A percentile compares a stretch with the other conserved stretches of the same genome.
phyloP scores from a whole-genome alignment of 805 yeast species.

The Starmerella asiatica region DNA sequence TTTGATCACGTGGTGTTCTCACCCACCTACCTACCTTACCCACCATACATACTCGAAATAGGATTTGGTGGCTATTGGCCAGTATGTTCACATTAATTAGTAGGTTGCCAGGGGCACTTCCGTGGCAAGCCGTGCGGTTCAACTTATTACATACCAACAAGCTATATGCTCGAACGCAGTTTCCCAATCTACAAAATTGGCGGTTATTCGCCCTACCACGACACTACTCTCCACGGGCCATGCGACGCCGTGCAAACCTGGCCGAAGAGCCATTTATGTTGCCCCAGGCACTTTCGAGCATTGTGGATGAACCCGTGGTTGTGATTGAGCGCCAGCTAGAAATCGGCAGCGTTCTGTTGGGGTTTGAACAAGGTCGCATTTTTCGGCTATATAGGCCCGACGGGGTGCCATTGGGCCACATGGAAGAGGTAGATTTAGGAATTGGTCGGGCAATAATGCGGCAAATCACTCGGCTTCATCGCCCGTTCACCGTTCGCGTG shows the following conservation, averaged over 20 bases:
- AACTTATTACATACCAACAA: too few species aligned
- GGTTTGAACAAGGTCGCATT: constrained; percentile 81
- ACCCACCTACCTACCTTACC: too few species aligned
- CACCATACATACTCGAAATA: too few species aligned
- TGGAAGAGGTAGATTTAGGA: constrained; percentile 71
- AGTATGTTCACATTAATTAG: too few species aligned
- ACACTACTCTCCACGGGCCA: neutral
- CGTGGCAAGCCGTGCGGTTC: too few species aligned
- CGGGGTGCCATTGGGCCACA: constrained; percentile 66
- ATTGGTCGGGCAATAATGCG: constrained; percentile 56
- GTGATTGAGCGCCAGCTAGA: constrained; percentile 83
- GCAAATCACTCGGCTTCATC: constrained; percentile 69
- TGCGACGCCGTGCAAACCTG: constrained; percentile 5
- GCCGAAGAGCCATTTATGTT: constrained; percentile 1
- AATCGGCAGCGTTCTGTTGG: constrained; percentile 71
- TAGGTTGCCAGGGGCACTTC: too few species aligned
- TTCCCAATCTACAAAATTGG: too few species aligned
- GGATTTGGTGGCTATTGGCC: too few species aligned
- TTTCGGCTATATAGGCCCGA: constrained; percentile 55
- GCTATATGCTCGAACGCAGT: too few species aligned
- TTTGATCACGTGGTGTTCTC: too few species aligned
- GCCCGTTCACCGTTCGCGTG: constrained; percentile 45
- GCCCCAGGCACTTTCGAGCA: constrained; percentile 37
- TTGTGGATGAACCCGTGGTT: constrained; percentile 67
- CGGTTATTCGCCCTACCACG: too few species aligned